Evolutionary conservation across 345 rosid species (phyloP).

Genomic region (Citrus glauca): DNA sequence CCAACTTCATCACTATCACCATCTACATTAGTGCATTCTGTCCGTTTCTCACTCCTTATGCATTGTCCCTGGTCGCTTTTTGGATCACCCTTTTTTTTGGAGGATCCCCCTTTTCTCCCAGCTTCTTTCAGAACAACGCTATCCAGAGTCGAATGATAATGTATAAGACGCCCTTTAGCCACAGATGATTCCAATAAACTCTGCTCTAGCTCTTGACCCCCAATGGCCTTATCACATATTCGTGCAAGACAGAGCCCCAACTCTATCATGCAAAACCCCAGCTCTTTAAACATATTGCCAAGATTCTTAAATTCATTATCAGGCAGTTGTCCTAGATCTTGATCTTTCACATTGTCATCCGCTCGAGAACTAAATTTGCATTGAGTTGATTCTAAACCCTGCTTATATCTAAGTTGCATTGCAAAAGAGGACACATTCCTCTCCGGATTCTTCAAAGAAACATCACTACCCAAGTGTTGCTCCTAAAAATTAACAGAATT

Average conservation of each 20-base stretch:
- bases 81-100: conserved; percentile 18
- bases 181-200: conserved; percentile 66
- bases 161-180: conserved; percentile 86
- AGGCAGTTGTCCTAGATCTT: background rate
- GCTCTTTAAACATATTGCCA: conserved; percentile 46
- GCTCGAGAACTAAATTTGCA: conserved; percentile 4
- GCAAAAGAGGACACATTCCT: conserved; percentile 81
- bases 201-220: conserved; percentile 62
- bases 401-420: conserved; percentile 52
- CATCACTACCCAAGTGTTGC: conserved; percentile 79
- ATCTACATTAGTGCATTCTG: conserved; percentile 20
- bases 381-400: conserved; percentile 27
- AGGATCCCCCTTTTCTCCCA: conserved; percentile 25
- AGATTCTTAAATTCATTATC: conserved; percentile 50
- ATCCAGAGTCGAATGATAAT: conserved; percentile 73
- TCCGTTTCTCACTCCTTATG: conserved; percentile 12
- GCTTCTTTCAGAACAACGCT: conserved; percentile 36
- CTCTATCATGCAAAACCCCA: conserved; percentile 79
- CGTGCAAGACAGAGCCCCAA: conserved; percentile 65
- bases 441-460: conserved; percentile 70
- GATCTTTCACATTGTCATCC: conserved; percentile 3
- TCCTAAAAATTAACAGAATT: conserved; percentile 35
- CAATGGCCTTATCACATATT: conserved; percentile 68
- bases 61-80: conserved; percentile 12
- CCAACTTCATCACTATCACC: conserved; percentile 14